These are phyloP conservation scores for Ceratocystis colombiana DNA, from an alignment of 2,329 filamentous ascomycete species.

Conservation along the genomic window DNA sequence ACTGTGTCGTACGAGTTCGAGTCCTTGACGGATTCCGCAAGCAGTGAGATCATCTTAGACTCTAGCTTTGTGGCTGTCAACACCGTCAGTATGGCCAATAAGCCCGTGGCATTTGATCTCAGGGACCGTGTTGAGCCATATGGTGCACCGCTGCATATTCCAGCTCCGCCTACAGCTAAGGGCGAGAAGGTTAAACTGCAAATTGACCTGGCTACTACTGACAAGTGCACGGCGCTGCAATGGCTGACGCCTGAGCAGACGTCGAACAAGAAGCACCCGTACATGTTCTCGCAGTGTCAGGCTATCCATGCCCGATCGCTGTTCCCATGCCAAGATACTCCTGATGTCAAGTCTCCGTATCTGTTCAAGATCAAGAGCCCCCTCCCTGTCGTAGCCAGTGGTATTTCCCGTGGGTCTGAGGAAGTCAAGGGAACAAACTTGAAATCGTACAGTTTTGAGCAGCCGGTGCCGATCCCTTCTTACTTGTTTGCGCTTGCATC, in stretches of 20 bases:
- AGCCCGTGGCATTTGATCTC: slow-evolving; percentile 56
- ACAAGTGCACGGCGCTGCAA: slow-evolving; percentile 82
- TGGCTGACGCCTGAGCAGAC: slow-evolving; percentile 93
- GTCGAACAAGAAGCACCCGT: slow-evolving; percentile 88
- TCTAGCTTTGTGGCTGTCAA: slow-evolving; percentile 71
- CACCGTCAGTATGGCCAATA: slow-evolving; percentile 58
- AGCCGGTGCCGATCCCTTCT: slow-evolving; percentile 83
- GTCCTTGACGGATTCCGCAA: slow-evolving; percentile 62
- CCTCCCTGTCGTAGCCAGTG: slow-evolving; percentile 84
- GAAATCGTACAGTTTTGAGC: slow-evolving; percentile 73
- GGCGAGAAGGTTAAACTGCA: slow-evolving; percentile 47
- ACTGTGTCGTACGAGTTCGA: slow-evolving; percentile 67
- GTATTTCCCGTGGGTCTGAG: slow-evolving; percentile 47
- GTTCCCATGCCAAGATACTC: slow-evolving; percentile 95
- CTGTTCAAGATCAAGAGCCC: slow-evolving; percentile 79
- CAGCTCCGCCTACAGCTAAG: slow-evolving; percentile 43
- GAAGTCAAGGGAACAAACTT: slow-evolving; percentile 42
- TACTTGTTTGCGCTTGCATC: slow-evolving; percentile 90
- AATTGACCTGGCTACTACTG: slow-evolving; percentile 70
- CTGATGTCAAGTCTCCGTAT: slow-evolving; percentile 93
- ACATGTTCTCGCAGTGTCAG: slow-evolving; percentile 98
- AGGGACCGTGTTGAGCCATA: slow-evolving; percentile 62
- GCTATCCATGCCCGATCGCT: slow-evolving; percentile 89
- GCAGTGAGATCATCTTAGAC: slow-evolving; percentile 73
- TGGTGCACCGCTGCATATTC: slow-evolving; percentile 58